Base-by-base conservation (phyloP, 2,329 filamentous ascomycete genomes). In the Rhinocladiella mackenziei region DNA sequence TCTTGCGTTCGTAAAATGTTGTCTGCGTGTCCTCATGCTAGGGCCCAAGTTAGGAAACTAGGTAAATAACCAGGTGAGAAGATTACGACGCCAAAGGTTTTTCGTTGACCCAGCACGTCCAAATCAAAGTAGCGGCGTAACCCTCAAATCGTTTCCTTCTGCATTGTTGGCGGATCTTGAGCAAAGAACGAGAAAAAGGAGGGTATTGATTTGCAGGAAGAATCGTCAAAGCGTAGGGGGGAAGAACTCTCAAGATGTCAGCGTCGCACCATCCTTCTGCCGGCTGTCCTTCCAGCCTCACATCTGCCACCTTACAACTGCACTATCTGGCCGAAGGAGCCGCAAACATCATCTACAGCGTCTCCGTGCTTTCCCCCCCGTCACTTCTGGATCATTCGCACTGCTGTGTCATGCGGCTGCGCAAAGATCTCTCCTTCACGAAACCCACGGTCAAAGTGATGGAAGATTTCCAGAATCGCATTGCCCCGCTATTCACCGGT, bases 321-420 rank as follows among this genome's bases (percentile, higher is more conserved):
- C 37, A 47, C 28, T 79, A 77, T 51, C 63, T 80, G 7, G 73
- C 72, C 17, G 86, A 92, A 63, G 86, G 86, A 17, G 81, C 84
- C 17, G 85, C 86, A 40, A 91, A 92, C 62, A 75, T 83, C 39
- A 82, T 89, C 51, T 89, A 51, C 44, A 54, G 62, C 40, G 31
- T 53, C 48, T 9, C 52, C 48, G 19, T 55, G 46, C 23, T 36
- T 34, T 50, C 60, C 26, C 52, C 62, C 48, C 64, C 64, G 54
- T 18, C 39, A 45, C 13, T 57, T 45, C 40, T 33, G 33, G 34
- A 37, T 38, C 46, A 54, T 33, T 43, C 39, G 10, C 43, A 43
- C 18, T 45, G 31, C 22, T 47, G 51, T 9, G 45, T 54, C 17
- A 70, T 84, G 19, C 78, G 82, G 13, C 68, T 83, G 11, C 74